A percentile compares a stretch with the other conserved stretches of the same genome.
These are phyloP conservation scores for Aspergillus ustus DNA, from an alignment of 2,329 filamentous ascomycete species.

Conservation along the genomic window DNA sequence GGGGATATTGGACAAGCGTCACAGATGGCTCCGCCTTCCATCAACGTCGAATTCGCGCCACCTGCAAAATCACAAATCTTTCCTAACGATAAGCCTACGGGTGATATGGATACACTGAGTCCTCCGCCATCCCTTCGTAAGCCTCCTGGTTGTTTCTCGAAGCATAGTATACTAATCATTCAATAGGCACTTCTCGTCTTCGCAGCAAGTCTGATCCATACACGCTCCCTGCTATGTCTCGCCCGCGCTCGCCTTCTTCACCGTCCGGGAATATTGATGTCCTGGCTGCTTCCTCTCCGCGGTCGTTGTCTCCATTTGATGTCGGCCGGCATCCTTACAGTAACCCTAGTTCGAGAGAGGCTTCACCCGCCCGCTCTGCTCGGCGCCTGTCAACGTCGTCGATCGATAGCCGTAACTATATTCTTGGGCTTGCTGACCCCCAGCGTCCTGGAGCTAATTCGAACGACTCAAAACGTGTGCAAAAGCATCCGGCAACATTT, in stretches of 20 bases:
- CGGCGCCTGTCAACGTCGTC: slow-evolving; percentile 52
- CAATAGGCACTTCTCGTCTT: slow-evolving; percentile 54
- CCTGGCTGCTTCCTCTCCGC: slow-evolving; percentile 37
- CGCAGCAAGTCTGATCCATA: slow-evolving; percentile 67
- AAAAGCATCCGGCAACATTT: slow-evolving; percentile 97
- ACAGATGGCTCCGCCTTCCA: slow-evolving; percentile 87
- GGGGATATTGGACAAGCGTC: slow-evolving; percentile 70
- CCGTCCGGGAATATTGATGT: slow-evolving; percentile 39
- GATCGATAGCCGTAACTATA: slow-evolving; percentile 70
- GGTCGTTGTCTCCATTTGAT: slow-evolving; percentile 51
- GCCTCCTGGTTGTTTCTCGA: slow-evolving; percentile 15
- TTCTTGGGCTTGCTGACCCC: slow-evolving; percentile 88
- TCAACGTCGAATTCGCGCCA: slow-evolving; percentile 91
- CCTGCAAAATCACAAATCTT: slow-evolving; percentile 69
- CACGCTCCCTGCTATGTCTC: slow-evolving; percentile 48
- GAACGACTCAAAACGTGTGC: slow-evolving; percentile 75
- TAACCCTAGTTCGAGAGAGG: slow-evolving; percentile 49
- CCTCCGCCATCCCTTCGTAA: slow-evolving; percentile 73
- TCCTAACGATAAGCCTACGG: slow-evolving; percentile 67
- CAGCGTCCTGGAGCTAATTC: slow-evolving; percentile 71
- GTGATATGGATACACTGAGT: slow-evolving; percentile 76
- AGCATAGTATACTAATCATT: slow-evolving; percentile 11
- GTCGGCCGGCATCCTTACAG: slow-evolving; percentile 40
- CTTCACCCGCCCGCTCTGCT: slow-evolving; percentile 48
- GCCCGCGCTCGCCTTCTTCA: slow-evolving; percentile 43